Evolutionary conservation across 306 rosid genomes (phyloP).

Genomic region (Vigna hirtella): DNA sequence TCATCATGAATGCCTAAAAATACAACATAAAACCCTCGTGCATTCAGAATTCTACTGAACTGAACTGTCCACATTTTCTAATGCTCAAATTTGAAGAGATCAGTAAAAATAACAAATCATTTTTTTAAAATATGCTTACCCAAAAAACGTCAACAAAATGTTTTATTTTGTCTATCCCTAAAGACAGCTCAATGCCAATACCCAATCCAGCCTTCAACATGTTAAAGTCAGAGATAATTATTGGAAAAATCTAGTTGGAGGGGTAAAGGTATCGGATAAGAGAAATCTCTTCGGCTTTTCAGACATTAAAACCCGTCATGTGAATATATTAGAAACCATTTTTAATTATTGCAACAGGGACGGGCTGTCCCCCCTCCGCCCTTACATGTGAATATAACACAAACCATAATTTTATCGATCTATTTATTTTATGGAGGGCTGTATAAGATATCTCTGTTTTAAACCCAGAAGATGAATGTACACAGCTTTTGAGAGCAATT

Average conservation of each 20-base stretch:
- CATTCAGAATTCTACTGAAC: slow-evolving; percentile 10
- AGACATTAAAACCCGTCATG: not conserved
- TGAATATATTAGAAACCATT: not conserved
- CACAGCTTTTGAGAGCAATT: not conserved
- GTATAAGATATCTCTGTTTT: not conserved
- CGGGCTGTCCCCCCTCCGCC: not conserved
- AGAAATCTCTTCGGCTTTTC: slow-evolving; percentile 1
- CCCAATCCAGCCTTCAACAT: not conserved
- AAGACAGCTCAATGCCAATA: not conserved
- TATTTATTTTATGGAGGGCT: slow-evolving; percentile 1
- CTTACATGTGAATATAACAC: not conserved
- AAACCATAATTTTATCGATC: slow-evolving; percentile 2
- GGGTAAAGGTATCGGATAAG: slow-evolving; percentile 9
- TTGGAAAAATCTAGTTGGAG: not conserved
- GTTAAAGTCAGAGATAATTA: not conserved
- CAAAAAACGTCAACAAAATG: not conserved
- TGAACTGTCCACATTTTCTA: not conserved
- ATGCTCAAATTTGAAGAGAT: slow-evolving; percentile 1
- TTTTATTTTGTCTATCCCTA: not conserved
- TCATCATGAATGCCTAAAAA: slow-evolving; percentile 67
- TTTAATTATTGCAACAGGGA: not conserved
- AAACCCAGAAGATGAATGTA: not conserved
- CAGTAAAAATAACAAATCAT: not conserved
- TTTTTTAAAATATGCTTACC: not conserved
- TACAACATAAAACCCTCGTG: slow-evolving; percentile 3